These are phyloP conservation scores for Coniochaeta hoffmannii DNA, from an alignment of 2,329 filamentous ascomycete species.

Conservation along the genomic window DNA sequence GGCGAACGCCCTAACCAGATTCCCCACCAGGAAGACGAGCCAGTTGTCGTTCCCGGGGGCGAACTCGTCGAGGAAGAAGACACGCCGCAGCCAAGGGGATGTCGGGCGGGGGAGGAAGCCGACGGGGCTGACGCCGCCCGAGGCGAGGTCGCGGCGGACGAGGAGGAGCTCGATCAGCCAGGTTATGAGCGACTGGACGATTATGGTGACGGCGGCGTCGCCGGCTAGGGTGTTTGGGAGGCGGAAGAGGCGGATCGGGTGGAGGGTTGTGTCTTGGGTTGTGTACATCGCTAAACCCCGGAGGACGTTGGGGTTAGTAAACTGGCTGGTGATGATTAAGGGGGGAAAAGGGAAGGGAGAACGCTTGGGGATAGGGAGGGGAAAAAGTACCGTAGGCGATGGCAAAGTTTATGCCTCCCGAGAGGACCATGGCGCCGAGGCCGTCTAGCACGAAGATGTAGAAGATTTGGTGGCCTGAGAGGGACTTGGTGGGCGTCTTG, in stretches of 20 bases:
- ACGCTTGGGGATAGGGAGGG: background rate
- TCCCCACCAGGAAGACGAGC: constrained; percentile 25
- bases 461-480: constrained; percentile 36
- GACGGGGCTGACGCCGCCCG: constrained; percentile 37
- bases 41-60: constrained; percentile 12
- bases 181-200: constrained; percentile 42
- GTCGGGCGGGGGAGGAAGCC: constrained; percentile 32
- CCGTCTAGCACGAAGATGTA: constrained; percentile 42
- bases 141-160: constrained; percentile 38
- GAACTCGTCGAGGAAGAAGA: constrained; percentile 28
- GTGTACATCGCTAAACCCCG: constrained; percentile 37
- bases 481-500: constrained; percentile 25
- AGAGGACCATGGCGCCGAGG: constrained; percentile 36
- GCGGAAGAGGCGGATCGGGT: constrained; percentile 38
- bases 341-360: background rate
- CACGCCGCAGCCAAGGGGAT: constrained; percentile 29
- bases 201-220: constrained; percentile 42
- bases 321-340: background rate
- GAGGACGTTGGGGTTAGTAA: background rate
- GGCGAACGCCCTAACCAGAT: constrained; percentile 27
- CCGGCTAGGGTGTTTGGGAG: constrained; percentile 43
- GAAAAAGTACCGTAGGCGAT: constrained; percentile 36
- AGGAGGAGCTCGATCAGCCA: constrained; percentile 41
- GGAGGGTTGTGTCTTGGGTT: constrained; percentile 22
- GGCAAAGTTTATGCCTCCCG: constrained; percentile 43